Percentiles rank a stretch among this genome's conserved stretches.
These are phyloP conservation scores for Arthrobotrys sinensis DNA, from an alignment of 2,329 filamentous ascomycete species.

Conservation along the genomic window DNA sequence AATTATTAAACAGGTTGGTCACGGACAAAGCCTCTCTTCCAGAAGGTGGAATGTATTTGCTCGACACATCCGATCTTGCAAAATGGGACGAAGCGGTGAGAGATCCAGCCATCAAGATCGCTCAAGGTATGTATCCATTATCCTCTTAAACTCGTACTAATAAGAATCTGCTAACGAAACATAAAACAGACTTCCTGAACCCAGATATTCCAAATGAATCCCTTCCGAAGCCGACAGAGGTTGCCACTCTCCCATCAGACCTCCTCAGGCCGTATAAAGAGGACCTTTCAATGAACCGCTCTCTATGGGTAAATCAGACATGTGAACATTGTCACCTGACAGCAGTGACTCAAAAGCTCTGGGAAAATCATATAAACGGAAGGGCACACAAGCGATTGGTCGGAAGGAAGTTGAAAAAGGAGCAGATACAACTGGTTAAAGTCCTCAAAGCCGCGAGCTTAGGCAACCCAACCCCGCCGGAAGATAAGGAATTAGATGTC, in stretches of 20 bases:
- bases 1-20: slow-evolving; percentile 79
- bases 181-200: slow-evolving; percentile 48
- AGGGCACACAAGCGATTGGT: slow-evolving; percentile 37
- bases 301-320: slow-evolving; percentile 47
- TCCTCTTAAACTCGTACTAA: background rate
- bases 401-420: slow-evolving; percentile 47
- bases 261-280: slow-evolving; percentile 49
- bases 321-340: slow-evolving; percentile 57
- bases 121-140: slow-evolving; percentile 66
- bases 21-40: slow-evolving; percentile 71
- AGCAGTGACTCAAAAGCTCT: slow-evolving; percentile 44
- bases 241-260: slow-evolving; percentile 42
- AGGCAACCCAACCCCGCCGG: background rate
- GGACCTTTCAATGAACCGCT: slow-evolving; percentile 51
- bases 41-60: slow-evolving; percentile 77
- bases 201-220: slow-evolving; percentile 50
- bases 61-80: slow-evolving; percentile 82
- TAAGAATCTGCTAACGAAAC: slow-evolving; percentile 25
- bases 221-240: slow-evolving; percentile 50
- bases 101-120: slow-evolving; percentile 76
- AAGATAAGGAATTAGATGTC: slow-evolving; percentile 19
- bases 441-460: slow-evolving; percentile 33
- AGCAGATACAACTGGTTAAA: slow-evolving; percentile 42
- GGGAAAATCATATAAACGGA: slow-evolving; percentile 54
- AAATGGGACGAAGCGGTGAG: slow-evolving; percentile 77